These are phyloP conservation scores for Lentinula sp. DNA, from an alignment of 768 basidiomycete genomes.

Conservation along the genomic window DNA sequence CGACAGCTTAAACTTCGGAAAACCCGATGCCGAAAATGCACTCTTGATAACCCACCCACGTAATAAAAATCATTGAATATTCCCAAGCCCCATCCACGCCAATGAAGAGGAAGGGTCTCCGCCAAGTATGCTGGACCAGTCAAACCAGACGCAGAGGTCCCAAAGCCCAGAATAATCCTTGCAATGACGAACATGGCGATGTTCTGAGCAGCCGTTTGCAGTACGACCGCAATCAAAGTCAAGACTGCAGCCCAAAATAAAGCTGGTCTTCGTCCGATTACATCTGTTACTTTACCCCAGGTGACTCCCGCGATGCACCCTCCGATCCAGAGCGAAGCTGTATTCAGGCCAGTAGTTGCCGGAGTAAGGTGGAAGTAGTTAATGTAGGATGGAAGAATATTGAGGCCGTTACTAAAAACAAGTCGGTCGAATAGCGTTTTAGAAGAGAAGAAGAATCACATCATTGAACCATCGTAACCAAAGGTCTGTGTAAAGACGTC, in stretches of 20 bases:
- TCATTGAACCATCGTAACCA: constrained; percentile 6
- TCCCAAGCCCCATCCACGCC: constrained; percentile 18
- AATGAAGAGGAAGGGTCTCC: constrained; percentile 14
- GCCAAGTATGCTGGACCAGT: constrained; percentile 17
- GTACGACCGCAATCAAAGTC: constrained; percentile 14
- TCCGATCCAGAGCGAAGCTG: constrained; percentile 17
- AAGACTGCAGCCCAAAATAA: constrained; percentile 16
- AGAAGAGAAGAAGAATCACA: neutral
- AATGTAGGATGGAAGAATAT: constrained; percentile 14
- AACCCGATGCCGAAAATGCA: neutral
- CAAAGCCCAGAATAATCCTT: constrained; percentile 16
- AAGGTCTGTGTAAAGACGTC: neutral
- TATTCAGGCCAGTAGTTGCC: constrained; percentile 12
- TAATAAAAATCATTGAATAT: constrained; percentile 19
- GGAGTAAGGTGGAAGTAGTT: constrained; percentile 13
- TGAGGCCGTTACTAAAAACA: constrained; percentile 12
- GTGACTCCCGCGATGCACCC: constrained; percentile 17
- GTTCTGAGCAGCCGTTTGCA: constrained; percentile 18
- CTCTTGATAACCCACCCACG: constrained; percentile 10
- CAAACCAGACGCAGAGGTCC: constrained; percentile 16
- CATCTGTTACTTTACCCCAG: constrained; percentile 16
- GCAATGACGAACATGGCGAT: constrained; percentile 17
- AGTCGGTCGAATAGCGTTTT: neutral
- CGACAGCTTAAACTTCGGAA: no score
- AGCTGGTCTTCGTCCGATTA: constrained; percentile 14